These are phyloP conservation scores for Cladosporium velox DNA, from an alignment of 2,329 filamentous ascomycete species.

Conservation along the genomic window DNA sequence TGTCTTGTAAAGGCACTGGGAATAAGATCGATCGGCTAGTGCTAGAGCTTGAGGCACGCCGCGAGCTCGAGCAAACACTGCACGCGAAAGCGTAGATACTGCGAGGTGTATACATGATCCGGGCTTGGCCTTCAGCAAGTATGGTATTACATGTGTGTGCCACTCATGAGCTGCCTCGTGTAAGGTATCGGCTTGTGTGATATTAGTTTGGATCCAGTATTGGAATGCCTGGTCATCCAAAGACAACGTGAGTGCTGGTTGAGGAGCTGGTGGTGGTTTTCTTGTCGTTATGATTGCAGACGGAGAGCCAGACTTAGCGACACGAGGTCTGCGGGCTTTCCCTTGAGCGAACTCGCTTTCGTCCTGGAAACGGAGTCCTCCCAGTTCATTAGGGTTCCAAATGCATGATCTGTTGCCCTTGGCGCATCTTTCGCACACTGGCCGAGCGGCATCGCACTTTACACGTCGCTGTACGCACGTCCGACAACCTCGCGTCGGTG, in stretches of 20 bases:
- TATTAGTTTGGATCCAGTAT: conserved; percentile 29
- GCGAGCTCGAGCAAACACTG: conserved; percentile 29
- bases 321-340: conserved; percentile 26
- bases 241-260: conserved; percentile 12
- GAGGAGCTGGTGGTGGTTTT: not conserved
- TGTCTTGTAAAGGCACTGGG: conserved; percentile 22
- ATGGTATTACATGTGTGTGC: conserved; percentile 24
- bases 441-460: conserved; percentile 29
- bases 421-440: conserved; percentile 24
- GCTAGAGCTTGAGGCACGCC: conserved; percentile 20
- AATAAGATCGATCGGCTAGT: conserved; percentile 22
- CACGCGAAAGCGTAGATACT: conserved; percentile 30
- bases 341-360: conserved; percentile 33
- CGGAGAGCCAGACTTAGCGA: conserved; percentile 13
- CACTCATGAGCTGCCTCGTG: conserved; percentile 30
- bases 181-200: conserved; percentile 25
- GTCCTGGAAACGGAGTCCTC: conserved; percentile 25
- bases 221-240: conserved; percentile 30
- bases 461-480: conserved; percentile 17
- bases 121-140: conserved; percentile 20
- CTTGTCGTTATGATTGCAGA: not conserved
- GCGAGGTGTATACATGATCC: conserved; percentile 29
- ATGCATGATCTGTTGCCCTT: conserved; percentile 28
- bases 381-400: conserved; percentile 28
- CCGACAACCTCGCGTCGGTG: conserved; percentile 15